A percentile compares a stretch with the other conserved stretches of the same genome.
Conservation (phyloP, 352 stramenopile genomes). For the Phytophthora citrophthora region DNA sequence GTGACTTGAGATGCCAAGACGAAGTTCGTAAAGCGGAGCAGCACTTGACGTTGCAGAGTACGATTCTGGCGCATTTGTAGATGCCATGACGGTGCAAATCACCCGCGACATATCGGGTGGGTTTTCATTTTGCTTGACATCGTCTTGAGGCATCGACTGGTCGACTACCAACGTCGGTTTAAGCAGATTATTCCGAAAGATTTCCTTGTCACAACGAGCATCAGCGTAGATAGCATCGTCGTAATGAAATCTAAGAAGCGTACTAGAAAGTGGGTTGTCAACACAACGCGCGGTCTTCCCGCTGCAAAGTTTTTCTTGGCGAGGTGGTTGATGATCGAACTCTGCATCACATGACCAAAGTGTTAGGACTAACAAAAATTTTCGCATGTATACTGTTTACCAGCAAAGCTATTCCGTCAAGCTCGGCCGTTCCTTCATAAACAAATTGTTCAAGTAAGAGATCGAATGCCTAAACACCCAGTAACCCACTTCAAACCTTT, state of each 20-base stretch:
- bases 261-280: conserved; percentile 88
- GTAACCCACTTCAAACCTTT: conserved; percentile 60
- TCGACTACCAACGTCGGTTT: conserved; percentile 25
- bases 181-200: conserved; percentile 59
- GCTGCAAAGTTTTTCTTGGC: conserved; percentile 29
- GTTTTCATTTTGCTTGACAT: conserved; percentile 5
- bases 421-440: conserved; percentile 66
- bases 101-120: conserved; percentile 23
- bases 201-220: conserved; percentile 45
- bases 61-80: conserved; percentile 28
- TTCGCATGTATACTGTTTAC: conserved; percentile 33
- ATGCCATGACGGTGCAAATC: conserved; percentile 67
- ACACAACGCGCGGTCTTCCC: conserved; percentile 60
- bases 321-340: conserved; percentile 64
- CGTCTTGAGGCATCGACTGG: conserved; percentile 5
- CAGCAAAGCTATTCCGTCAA: conserved; percentile 79
- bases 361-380: conserved; percentile 7
- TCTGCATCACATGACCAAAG: conserved; percentile 10
- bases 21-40: conserved; percentile 70
- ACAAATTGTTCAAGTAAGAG: background rate
- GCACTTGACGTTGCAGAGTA: conserved; percentile 26
- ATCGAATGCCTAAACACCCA: background rate
- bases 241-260: background rate
- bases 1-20: conserved; percentile 58
- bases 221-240: conserved; percentile 3